Base-by-base conservation (phyloP, 305 asterid genomes). In the Solanum hybrid region DNA sequence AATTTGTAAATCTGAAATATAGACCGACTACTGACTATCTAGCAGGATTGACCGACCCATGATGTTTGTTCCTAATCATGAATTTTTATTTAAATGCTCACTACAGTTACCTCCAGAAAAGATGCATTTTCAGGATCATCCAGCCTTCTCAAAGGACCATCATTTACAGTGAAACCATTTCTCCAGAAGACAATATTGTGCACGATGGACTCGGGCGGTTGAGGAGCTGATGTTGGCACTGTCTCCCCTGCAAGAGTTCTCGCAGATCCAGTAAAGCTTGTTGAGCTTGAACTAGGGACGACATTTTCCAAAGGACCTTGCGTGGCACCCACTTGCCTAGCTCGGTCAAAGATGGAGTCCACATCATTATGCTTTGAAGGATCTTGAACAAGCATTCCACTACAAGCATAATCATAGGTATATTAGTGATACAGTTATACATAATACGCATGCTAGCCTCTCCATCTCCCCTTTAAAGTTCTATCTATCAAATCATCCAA, bases 351-450 rank as follows among this genome's bases (percentile, higher is more conserved):
- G 87, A 97, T 96, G 82, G 96, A 95, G 91, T 97, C 99, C 42
- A 97, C 97, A 32, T 95, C 96, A 85, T 95, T 93, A 66, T 92
- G 92, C 93, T 97, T 94, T 86, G 97, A 26, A 69, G 99, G 99
- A 91, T 93, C 99, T 94, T 97, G 99, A 88, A 97, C 98, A 36
- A 95, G 96, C 99, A 95, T 95, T 66, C 99, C 98, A 91, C 99
- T 97, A 94, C 88, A 91, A 88, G 85, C 37, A 87, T 78, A 69
- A 84, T 88, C 86, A 81, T 11, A 85, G 86, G 69, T 4, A 32
- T 17, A 91, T 90, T 75, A 91, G 91, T 17, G 42, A 51, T 29
- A 45, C 75, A 84, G 87, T 84, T 45, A 17, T 31, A 31, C 13
- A 51, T 10, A 60, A 45, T 31, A 45, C 27, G 38, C 4, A 84